phyloP scores from a whole-genome alignment of 2,329 filamentous ascomycete genomes.

The Fusarium oligoseptatum region DNA sequence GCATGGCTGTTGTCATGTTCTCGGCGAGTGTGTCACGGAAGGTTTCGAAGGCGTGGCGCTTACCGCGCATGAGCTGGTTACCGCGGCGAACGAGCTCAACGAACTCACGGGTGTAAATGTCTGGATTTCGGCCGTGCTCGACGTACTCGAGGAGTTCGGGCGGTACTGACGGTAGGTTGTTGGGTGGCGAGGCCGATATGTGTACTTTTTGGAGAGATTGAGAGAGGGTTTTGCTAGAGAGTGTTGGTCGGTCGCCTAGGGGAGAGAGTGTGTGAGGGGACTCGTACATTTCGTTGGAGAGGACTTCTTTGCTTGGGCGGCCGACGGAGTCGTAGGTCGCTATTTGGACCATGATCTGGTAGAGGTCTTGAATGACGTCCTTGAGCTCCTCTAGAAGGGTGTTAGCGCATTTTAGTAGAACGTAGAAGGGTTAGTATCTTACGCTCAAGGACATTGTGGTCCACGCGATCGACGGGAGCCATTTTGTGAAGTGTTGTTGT shows the following conservation, averaged over 20 bases:
- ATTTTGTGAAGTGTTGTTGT: slow-evolving; percentile 44
- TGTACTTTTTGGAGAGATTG: slow-evolving; percentile 56
- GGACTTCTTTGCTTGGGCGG: slow-evolving; percentile 67
- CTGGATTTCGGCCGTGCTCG: slow-evolving; percentile 78
- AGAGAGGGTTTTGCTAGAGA: slow-evolving; percentile 55
- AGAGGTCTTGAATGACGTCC: slow-evolving; percentile 73
- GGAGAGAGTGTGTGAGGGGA: neutral
- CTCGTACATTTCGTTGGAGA: slow-evolving; percentile 65
- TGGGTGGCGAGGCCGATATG: slow-evolving; percentile 56
- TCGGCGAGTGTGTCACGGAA: slow-evolving; percentile 74
- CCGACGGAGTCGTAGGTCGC: slow-evolving; percentile 69
- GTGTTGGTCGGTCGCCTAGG: slow-evolving; percentile 15
- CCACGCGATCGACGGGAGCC: slow-evolving; percentile 57
- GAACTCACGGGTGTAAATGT: slow-evolving; percentile 81
- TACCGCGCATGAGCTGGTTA: slow-evolving; percentile 77
- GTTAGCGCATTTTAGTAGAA: slow-evolving; percentile 16
- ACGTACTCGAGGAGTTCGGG: slow-evolving; percentile 77
- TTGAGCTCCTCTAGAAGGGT: slow-evolving; percentile 66
- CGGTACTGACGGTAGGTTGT: slow-evolving; percentile 66
- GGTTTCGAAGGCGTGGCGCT: slow-evolving; percentile 69
- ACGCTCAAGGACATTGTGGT: slow-evolving; percentile 58
- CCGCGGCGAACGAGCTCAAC: slow-evolving; percentile 75
- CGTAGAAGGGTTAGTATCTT: slow-evolving; percentile 12
- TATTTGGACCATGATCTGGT: slow-evolving; percentile 73
- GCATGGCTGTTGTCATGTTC: slow-evolving; percentile 69